A percentile compares a stretch with the other conserved stretches of the same genome.
phyloP scores from a whole-genome alignment of 208 protist species.

The Trichomonas vaginalis region DNA sequence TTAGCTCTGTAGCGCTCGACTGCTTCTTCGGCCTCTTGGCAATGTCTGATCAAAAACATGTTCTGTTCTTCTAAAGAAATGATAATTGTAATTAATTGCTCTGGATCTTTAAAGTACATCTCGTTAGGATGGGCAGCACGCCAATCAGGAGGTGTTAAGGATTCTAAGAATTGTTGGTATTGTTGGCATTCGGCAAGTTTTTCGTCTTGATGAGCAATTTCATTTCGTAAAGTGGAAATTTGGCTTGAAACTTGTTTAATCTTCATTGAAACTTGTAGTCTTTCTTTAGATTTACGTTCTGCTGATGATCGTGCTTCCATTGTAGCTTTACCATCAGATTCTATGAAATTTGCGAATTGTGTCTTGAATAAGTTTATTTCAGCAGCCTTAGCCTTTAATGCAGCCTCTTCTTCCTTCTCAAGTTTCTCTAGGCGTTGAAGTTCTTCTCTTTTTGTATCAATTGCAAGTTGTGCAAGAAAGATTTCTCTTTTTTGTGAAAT shows the following conservation, averaged over 20 bases:
- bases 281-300: not conserved
- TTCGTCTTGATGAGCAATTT: slow-evolving; percentile 7
- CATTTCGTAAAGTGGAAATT: not conserved
- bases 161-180: not conserved
- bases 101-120: not conserved
- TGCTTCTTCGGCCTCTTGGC: slow-evolving; percentile 16
- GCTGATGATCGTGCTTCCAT: not conserved
- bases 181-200: not conserved
- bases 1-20: not conserved
- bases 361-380: not conserved
- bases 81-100: not conserved
- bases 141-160: not conserved
- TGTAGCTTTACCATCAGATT: not conserved
- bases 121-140: not conserved
- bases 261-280: not conserved
- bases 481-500: slow-evolving; percentile 7
- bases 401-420: not conserved
- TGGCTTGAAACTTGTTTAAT: slow-evolving; percentile 9
- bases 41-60: not conserved
- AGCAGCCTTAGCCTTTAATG: not conserved
- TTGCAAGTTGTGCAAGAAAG: not conserved
- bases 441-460: not conserved
- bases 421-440: not conserved
- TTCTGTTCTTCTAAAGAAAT: slow-evolving; percentile 6
- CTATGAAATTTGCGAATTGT: not conserved